Evolutionary conservation across 2,329 filamentous ascomycete species (phyloP).

Genomic region (Metarhizium anisopliae): DNA sequence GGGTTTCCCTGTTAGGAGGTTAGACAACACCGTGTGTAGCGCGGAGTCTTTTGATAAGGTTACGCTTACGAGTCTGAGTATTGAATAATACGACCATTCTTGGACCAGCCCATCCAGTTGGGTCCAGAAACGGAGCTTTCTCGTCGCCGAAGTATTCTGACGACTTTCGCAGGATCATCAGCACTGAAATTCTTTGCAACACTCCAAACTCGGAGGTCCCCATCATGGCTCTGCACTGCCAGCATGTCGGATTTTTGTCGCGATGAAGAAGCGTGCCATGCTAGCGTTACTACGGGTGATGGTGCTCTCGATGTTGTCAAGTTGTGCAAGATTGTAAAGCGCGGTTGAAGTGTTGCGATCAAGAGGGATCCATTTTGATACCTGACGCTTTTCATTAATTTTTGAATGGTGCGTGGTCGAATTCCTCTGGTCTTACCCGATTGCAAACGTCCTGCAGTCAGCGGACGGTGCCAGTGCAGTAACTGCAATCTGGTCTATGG

Average conservation of each 20-base stretch:
- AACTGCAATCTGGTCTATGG: slow-evolving; percentile 84
- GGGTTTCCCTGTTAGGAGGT: slow-evolving; percentile 58
- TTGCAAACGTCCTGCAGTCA: slow-evolving; percentile 91
- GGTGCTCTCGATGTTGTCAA: slow-evolving; percentile 75
- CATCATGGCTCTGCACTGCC: slow-evolving; percentile 83
- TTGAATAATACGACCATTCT: slow-evolving; percentile 93
- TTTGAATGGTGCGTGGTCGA: not conserved
- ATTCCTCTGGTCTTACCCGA: slow-evolving; percentile 56
- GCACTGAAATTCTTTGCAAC: slow-evolving; percentile 70
- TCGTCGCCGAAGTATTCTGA: slow-evolving; percentile 73
- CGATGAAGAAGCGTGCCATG: slow-evolving; percentile 94
- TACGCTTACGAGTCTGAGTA: slow-evolving; percentile 74
- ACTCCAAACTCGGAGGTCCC: slow-evolving; percentile 93
- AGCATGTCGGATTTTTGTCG: slow-evolving; percentile 98
- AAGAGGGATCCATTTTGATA: slow-evolving; percentile 94
- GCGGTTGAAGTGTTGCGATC: slow-evolving; percentile 79
- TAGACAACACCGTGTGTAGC: slow-evolving; percentile 8
- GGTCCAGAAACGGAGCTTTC: slow-evolving; percentile 66
- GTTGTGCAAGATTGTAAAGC: slow-evolving; percentile 90
- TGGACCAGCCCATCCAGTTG: slow-evolving; percentile 98
- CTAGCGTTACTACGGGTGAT: slow-evolving; percentile 76
- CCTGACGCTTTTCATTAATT: slow-evolving; percentile 33
- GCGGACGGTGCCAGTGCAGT: slow-evolving; percentile 84
- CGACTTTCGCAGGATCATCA: slow-evolving; percentile 75
- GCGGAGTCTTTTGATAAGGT: slow-evolving; percentile 19